Conservation (phyloP, 768 basidiomycete genomes). For the Pleurotus salmoneostramineus region DNA sequence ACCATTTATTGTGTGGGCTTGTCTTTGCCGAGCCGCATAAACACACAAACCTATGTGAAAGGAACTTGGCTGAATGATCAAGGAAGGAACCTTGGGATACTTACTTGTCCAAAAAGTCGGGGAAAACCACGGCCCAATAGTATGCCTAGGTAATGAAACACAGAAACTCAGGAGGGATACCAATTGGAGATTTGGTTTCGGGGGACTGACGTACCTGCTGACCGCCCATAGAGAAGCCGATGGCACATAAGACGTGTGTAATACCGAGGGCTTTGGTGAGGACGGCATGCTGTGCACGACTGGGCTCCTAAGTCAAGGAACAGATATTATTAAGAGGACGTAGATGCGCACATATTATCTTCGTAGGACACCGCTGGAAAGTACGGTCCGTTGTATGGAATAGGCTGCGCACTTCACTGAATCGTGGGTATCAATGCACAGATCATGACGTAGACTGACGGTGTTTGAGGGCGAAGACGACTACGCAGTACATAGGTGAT, state of each 20-base stretch:
- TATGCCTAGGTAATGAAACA: slow-evolving; percentile 35
- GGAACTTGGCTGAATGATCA: neutral
- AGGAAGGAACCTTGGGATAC: neutral
- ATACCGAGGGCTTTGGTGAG: slow-evolving; percentile 44
- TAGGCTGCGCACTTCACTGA: slow-evolving; percentile 29
- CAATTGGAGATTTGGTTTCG: neutral
- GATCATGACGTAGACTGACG: slow-evolving; percentile 21
- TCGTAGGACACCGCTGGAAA: slow-evolving; percentile 54
- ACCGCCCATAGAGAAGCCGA: slow-evolving; percentile 61
- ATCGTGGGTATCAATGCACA: neutral
- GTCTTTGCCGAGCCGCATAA: slow-evolving; percentile 56
- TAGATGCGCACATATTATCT: slow-evolving; percentile 46
- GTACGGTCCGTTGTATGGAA: slow-evolving; percentile 54
- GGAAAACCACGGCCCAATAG: slow-evolving; percentile 53
- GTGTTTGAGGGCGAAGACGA: slow-evolving; percentile 64
- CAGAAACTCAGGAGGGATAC: neutral
- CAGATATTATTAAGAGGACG: neutral
- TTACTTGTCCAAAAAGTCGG: slow-evolving; percentile 50
- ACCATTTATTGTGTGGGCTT: slow-evolving; percentile 55
- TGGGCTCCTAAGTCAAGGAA: slow-evolving; percentile 13
- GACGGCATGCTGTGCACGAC: slow-evolving; percentile 52
- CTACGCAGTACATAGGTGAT: slow-evolving; percentile 22
- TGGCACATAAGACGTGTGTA: slow-evolving; percentile 38
- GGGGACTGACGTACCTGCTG: slow-evolving; percentile 31
- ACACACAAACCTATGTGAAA: slow-evolving; percentile 35